These are phyloP conservation scores for Martiniozyma abietophila DNA, from an alignment of 805 yeast species.

Conservation along the genomic window DNA sequence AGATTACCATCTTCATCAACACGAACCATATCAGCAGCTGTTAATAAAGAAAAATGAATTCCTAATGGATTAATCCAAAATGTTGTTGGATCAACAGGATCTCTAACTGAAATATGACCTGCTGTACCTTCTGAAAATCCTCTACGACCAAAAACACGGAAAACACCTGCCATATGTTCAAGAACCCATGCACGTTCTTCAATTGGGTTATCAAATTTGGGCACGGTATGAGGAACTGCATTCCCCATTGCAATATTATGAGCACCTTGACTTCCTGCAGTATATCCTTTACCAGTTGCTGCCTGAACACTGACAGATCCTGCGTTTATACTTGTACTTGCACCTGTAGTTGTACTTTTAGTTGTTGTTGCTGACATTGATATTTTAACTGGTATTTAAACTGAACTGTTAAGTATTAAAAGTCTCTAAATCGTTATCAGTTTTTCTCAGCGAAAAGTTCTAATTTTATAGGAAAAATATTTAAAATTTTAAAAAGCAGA, in stretches of 20 bases:
- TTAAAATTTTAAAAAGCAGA: too few relatives aligned
- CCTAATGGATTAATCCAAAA: constrained; percentile 90
- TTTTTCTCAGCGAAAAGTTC: too few relatives aligned
- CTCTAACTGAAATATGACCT: constrained; percentile 81
- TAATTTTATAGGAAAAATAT: too few relatives aligned
- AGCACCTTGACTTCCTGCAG: constrained; percentile 38
- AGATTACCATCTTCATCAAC: constrained; percentile 55
- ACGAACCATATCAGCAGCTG: constrained; percentile 54
- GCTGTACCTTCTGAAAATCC: constrained; percentile 73
- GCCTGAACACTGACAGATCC: constrained; percentile 22
- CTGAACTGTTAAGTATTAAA: background rate
- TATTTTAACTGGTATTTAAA: background rate
- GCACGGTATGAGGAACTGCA: constrained; percentile 41
- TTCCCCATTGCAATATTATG: constrained; percentile 52
- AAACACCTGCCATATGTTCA: constrained; percentile 80
- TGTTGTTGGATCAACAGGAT: constrained; percentile 69
- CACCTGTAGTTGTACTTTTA: constrained; percentile 4
- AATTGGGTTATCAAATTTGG: constrained; percentile 39
- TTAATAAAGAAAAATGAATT: constrained; percentile 57
- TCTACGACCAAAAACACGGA: constrained; percentile 71
- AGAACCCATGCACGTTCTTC: constrained; percentile 45
- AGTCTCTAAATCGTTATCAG: too few relatives aligned
- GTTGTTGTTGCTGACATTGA: constrained; percentile 5
- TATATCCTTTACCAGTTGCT: constrained; percentile 34
- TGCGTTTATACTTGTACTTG: constrained; percentile 1